Conservation (phyloP, 1,284 basidiomycete genomes). For the Trametes hirsuta region DNA sequence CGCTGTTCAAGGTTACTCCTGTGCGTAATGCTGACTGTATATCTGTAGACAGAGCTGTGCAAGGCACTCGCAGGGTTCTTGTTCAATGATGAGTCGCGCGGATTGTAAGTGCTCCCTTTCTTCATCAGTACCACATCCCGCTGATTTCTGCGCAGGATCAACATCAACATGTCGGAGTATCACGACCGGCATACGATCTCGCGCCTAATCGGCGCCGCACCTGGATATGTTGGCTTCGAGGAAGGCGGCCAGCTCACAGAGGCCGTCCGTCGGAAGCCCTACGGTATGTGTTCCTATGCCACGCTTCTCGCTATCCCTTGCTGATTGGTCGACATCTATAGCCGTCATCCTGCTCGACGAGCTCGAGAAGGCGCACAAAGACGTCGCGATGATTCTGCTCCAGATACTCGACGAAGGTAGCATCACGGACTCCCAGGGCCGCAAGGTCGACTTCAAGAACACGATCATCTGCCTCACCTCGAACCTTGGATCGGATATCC, state of each 20-base stretch:
- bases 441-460: constrained; percentile 84
- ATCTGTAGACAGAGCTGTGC: constrained; percentile 77
- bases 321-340: constrained; percentile 31
- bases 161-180: constrained; percentile 93
- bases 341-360: constrained; percentile 85
- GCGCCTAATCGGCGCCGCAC: constrained; percentile 87
- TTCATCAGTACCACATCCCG: too few relatives aligned
- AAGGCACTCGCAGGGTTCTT: constrained; percentile 87
- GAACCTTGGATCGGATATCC: constrained; percentile 61
- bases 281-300: constrained; percentile 50
- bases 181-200: constrained; percentile 92
- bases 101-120: constrained; percentile 56
- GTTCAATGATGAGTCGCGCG: constrained; percentile 86
- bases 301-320: background rate
- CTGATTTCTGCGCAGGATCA: constrained; percentile 57
- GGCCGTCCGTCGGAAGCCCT: constrained; percentile 82
- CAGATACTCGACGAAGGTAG: constrained; percentile 93
- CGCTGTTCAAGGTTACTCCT: too few relatives aligned
- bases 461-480: constrained; percentile 75
- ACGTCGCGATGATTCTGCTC: constrained; percentile 89
- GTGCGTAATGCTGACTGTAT: background rate
- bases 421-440: constrained; percentile 81
- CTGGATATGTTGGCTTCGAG: constrained; percentile 94
- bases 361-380: constrained; percentile 92
- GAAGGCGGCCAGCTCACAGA: constrained; percentile 91